A percentile compares a stretch with the other conserved stretches of the same genome.
These are phyloP conservation scores for Serendipita sp. DNA, from an alignment of 768 basidiomycete species.

Conservation along the genomic window DNA sequence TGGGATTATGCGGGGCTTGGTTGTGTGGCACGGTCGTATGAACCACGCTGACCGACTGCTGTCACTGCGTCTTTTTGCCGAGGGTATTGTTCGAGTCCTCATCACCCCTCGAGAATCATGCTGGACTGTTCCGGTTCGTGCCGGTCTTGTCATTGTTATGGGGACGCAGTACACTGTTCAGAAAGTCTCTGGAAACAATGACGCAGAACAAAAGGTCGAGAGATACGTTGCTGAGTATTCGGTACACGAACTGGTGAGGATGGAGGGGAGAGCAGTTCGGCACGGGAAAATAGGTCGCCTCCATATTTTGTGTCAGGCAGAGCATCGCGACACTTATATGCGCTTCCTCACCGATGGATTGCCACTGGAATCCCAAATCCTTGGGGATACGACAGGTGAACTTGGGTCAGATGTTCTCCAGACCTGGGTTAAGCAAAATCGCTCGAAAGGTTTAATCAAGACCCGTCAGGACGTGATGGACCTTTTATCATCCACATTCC, in stretches of 20 bases:
- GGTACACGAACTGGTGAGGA: conserved; percentile 66
- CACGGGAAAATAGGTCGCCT: conserved; percentile 46
- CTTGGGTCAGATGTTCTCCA: conserved; percentile 22
- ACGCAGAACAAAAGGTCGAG: conserved; percentile 21
- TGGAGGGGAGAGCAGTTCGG: conserved; percentile 77
- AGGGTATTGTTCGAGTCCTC: conserved; percentile 64
- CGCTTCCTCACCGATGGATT: conserved; percentile 79
- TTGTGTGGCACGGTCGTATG: conserved; percentile 68
- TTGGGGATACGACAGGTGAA: conserved; percentile 22
- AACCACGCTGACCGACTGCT: conserved; percentile 47
- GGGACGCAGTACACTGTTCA: conserved; percentile 63
- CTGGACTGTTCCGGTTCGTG: conserved; percentile 79
- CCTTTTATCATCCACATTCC: conserved; percentile 63
- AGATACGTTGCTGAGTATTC: conserved; percentile 67
- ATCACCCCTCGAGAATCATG: conserved; percentile 70
- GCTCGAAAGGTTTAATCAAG: conserved; percentile 23
- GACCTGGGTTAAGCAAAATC: conserved; percentile 31
- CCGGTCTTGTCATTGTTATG: conserved; percentile 72
- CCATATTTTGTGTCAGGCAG: conserved; percentile 77
- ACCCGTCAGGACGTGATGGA: conserved; percentile 59
- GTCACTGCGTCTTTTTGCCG: conserved; percentile 65
- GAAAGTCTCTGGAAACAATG: conserved; percentile 19
- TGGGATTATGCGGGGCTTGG: conserved; percentile 70
- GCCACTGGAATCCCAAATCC: conserved; percentile 69
- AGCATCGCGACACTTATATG: conserved; percentile 63